Percentiles rank a stretch among this genome's conserved stretches.
Conservation (phyloP, 176 grass and related monocot species). For the Calamus simplicifolius region DNA sequence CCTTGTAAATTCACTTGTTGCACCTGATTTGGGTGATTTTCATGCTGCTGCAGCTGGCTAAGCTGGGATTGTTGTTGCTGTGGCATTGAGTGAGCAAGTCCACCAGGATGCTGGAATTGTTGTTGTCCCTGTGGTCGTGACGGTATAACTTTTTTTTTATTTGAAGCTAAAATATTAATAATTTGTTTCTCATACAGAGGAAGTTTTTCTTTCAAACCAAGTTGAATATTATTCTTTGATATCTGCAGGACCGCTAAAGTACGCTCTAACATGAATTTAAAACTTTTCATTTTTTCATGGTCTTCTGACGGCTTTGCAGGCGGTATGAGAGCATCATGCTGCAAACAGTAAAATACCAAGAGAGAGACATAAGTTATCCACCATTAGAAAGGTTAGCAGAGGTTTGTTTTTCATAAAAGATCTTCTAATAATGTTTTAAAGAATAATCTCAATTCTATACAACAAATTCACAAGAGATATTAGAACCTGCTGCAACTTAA, state of each 20-base stretch:
- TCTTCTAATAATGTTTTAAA: not conserved
- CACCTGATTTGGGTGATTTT: conserved; percentile 50
- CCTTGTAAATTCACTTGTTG: conserved; percentile 47
- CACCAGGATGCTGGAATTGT: conserved; percentile 38
- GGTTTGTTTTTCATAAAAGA: not conserved
- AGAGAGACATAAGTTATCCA: too few species aligned
- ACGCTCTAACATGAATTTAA: conserved; percentile 44
- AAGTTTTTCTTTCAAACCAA: conserved; percentile 41
- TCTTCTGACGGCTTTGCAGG: conserved; percentile 33
- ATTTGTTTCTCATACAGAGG: conserved; percentile 60
- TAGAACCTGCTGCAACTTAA: not conserved
- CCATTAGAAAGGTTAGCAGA: not conserved
- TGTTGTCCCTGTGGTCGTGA: conserved; percentile 37
- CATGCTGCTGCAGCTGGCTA: conserved; percentile 39
- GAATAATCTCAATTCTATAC: not conserved
- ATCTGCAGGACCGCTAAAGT: conserved; percentile 39
- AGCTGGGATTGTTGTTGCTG: conserved; percentile 48
- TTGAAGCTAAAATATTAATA: conserved; percentile 36
- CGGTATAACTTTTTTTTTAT: conserved; percentile 37
- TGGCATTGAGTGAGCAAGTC: conserved; percentile 34
- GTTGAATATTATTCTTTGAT: conserved; percentile 39
- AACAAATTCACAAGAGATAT: not conserved
- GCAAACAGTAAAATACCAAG: not conserved
- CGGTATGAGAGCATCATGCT: conserved; percentile 37
- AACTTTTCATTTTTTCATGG: conserved; percentile 58